Evolutionary conservation across 495 filamentous ascomycete genomes (phyloP).

Genomic region (Penicillium mononematosum): DNA sequence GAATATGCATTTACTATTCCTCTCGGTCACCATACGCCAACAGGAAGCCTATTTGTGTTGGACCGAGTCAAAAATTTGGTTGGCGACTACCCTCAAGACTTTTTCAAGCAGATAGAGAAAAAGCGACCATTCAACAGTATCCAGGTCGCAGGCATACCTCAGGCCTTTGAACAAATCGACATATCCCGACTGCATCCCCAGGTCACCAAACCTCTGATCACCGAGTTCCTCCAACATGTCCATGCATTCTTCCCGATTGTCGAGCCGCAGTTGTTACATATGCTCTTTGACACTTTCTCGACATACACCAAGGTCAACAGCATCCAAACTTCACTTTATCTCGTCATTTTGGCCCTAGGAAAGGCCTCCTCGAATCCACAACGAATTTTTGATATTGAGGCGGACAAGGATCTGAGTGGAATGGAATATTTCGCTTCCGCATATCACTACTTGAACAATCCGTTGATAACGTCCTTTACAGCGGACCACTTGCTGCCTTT

Average conservation of each 20-base stretch:
- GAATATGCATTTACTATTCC: constrained; percentile 18
- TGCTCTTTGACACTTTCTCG: constrained; percentile 16
- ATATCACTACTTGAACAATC: constrained; percentile 10
- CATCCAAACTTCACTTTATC: constrained; percentile 16
- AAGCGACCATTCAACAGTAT: constrained; percentile 11
- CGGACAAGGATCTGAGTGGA: constrained; percentile 3
- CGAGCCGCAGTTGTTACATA: constrained; percentile 9
- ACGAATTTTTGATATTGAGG: constrained; percentile 16
- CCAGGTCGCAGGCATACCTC: neutral
- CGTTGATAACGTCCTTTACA: constrained; percentile 1
- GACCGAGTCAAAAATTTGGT: constrained; percentile 19
- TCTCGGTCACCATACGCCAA: constrained; percentile 18
- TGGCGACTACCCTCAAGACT: constrained; percentile 24
- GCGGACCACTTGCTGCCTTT: constrained; percentile 15
- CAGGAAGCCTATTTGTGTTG: constrained; percentile 17
- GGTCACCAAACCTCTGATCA: constrained; percentile 2
- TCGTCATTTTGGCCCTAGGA: constrained; percentile 18
- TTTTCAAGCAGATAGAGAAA: constrained; percentile 18
- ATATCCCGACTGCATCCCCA: neutral
- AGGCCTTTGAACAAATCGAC: constrained; percentile 6
- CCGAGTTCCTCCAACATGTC: constrained; percentile 16
- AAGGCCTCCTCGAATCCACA: constrained; percentile 11
- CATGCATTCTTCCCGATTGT: constrained; percentile 20
- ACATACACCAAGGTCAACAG: constrained; percentile 4
- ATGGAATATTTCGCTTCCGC: constrained; percentile 23